These are phyloP conservation scores for Bipolaris gigantea DNA, from an alignment of 2,329 filamentous ascomycete species.

Conservation along the genomic window DNA sequence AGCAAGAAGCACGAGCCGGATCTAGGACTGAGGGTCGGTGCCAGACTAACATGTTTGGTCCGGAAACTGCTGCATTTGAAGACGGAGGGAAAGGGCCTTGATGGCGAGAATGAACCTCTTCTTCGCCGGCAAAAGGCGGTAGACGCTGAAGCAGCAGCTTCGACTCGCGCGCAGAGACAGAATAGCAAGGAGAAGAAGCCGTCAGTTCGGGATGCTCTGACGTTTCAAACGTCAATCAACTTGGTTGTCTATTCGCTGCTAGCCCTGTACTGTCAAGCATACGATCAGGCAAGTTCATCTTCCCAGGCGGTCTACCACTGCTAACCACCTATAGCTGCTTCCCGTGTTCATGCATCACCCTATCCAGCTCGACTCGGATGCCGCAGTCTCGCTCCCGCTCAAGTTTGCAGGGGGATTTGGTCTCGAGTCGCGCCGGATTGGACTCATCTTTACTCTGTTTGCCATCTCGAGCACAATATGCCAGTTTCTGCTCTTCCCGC, in stretches of 20 bases:
- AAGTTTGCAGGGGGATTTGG: constrained; percentile 85
- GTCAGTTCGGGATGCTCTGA: constrained; percentile 67
- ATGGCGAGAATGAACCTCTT: constrained; percentile 36
- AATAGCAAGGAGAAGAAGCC: constrained; percentile 27
- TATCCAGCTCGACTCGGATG: constrained; percentile 54
- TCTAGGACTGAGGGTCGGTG: constrained; percentile 74
- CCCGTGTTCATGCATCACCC: constrained; percentile 87
- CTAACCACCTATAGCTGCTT: constrained; percentile 55
- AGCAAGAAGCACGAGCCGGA: constrained; percentile 69
- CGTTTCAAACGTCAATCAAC: constrained; percentile 72
- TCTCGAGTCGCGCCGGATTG: constrained; percentile 71
- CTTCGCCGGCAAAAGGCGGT: constrained; percentile 27
- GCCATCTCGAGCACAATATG: constrained; percentile 77
- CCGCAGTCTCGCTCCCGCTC: constrained; percentile 68
- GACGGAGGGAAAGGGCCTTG: constrained; percentile 7
- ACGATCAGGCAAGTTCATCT: constrained; percentile 63
- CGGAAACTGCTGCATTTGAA: constrained; percentile 24
- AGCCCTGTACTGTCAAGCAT: constrained; percentile 79
- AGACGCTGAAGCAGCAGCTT: constrained; percentile 19
- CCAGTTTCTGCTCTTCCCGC: constrained; percentile 85
- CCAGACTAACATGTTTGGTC: constrained; percentile 56
- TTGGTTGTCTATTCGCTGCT: constrained; percentile 78
- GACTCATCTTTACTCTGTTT: constrained; percentile 81
- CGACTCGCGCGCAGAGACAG: constrained; percentile 1
- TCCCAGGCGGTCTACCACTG: background rate